phyloP scores from a whole-genome alignment of 176 grass and related monocot species.

The Poa pratensis region DNA sequence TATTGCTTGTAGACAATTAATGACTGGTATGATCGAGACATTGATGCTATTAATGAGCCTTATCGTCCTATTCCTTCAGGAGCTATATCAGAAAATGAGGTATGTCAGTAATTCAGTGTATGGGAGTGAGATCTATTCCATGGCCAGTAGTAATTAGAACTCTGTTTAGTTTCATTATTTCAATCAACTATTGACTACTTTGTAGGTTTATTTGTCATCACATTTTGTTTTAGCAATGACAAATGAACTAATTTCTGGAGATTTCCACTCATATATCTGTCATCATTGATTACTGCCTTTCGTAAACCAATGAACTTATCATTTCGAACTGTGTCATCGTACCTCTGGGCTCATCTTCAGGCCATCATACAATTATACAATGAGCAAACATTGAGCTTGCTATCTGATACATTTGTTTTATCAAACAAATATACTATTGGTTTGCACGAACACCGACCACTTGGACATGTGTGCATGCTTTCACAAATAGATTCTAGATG shows the following conservation, averaged over 20 bases:
- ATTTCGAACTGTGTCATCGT: neutral
- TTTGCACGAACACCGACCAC: neutral
- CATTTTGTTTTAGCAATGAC: slow-evolving; percentile 3
- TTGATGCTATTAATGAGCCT: slow-evolving; percentile 98
- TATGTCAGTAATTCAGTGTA: slow-evolving; percentile 49
- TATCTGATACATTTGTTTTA: neutral
- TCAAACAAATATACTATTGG: neutral
- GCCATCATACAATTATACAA: neutral
- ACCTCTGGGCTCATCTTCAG: neutral
- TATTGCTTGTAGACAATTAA: slow-evolving; percentile 83
- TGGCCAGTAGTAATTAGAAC: slow-evolving; percentile 10
- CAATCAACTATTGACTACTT: slow-evolving; percentile 8
- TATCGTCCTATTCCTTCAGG: slow-evolving; percentile 99
- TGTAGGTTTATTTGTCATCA: neutral
- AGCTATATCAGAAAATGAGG: slow-evolving; percentile 94
- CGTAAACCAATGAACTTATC: neutral
- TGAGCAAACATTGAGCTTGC: neutral
- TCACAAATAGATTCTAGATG: neutral
- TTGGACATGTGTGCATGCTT: slow-evolving; percentile 10
- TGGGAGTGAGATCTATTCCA: neutral
- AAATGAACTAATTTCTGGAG: neutral
- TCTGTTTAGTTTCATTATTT: slow-evolving; percentile 23
- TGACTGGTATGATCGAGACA: slow-evolving; percentile 97
- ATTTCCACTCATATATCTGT: neutral
- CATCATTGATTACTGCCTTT: neutral